phyloP scores from a whole-genome alignment of 371 early-diverging fungal genomes.

The Mortierella sp. region DNA sequence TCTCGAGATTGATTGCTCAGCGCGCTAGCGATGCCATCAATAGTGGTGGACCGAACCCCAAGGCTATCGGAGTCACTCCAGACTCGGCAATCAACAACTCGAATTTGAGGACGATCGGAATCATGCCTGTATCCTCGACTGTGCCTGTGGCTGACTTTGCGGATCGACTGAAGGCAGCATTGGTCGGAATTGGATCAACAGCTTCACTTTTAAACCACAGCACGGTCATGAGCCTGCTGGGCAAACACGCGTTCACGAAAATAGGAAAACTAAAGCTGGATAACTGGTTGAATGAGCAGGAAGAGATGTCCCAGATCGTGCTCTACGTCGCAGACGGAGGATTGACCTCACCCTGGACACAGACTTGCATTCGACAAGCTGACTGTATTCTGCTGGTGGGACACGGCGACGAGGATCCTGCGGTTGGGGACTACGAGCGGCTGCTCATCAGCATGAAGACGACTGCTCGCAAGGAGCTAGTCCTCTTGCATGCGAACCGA shows the following conservation, averaged over 20 bases:
- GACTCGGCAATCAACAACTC: slow-evolving; percentile 73
- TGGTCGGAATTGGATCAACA: slow-evolving; percentile 80
- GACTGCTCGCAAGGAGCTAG: slow-evolving; percentile 96
- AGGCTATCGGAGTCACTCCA: slow-evolving; percentile 28
- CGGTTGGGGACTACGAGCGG: slow-evolving; percentile 93
- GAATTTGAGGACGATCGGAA: slow-evolving; percentile 93
- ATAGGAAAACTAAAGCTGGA: slow-evolving; percentile 92
- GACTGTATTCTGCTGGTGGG: slow-evolving; percentile 96
- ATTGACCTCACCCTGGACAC: slow-evolving; percentile 92
- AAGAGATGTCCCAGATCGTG: slow-evolving; percentile 87
- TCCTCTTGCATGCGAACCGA: slow-evolving; percentile 87
- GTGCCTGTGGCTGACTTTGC: slow-evolving; percentile 94
- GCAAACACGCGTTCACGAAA: slow-evolving; percentile 91
- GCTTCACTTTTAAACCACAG: slow-evolving; percentile 84
- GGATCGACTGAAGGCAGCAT: slow-evolving; percentile 77
- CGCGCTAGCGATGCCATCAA: slow-evolving; percentile 66
- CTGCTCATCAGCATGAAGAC: slow-evolving; percentile 92
- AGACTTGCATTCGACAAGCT: slow-evolving; percentile 95
- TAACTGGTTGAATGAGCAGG: slow-evolving; percentile 94
- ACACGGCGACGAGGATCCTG: slow-evolving; percentile 87
- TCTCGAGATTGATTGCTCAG: slow-evolving; percentile 90
- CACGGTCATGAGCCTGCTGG: slow-evolving; percentile 83
- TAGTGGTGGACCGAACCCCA: slow-evolving; percentile 11
- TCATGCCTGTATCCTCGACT: slow-evolving; percentile 85
- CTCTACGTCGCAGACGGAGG: slow-evolving; percentile 96